Conservation (phyloP, 169 alveolate genomes). For the Cardiosporidium cionae region DNA sequence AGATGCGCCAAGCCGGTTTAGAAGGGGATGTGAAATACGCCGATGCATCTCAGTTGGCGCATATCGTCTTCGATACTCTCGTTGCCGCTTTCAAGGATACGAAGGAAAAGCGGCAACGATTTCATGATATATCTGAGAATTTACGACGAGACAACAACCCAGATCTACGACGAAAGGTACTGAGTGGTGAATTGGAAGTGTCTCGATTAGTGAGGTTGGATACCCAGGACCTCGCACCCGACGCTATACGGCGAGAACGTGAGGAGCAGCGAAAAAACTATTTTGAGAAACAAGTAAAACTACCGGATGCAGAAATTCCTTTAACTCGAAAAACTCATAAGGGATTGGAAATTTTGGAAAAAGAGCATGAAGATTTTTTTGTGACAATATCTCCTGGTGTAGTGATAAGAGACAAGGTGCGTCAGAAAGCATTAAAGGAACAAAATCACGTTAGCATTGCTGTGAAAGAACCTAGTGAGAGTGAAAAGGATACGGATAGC, state of each 20-base stretch:
- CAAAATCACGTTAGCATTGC: too few relatives aligned
- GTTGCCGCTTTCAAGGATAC: neutral
- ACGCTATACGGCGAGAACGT: slow-evolving; percentile 28
- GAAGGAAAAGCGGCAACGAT: slow-evolving; percentile 41
- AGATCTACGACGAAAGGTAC: slow-evolving; percentile 42
- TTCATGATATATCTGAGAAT: slow-evolving; percentile 44
- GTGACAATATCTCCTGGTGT: too few relatives aligned
- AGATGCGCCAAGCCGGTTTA: neutral
- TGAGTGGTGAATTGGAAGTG: slow-evolving; percentile 34
- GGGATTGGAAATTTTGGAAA: slow-evolving; percentile 12
- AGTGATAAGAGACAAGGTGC: too few relatives aligned
- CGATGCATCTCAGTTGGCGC: neutral
- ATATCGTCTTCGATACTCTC: neutral
- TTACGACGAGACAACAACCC: slow-evolving; percentile 47
- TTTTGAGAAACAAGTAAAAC: slow-evolving; percentile 42
- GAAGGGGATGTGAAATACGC: neutral
- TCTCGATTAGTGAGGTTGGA: slow-evolving; percentile 39
- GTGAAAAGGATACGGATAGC: too few relatives aligned
- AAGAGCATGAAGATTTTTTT: too few relatives aligned
- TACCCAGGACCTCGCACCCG: slow-evolving; percentile 50
- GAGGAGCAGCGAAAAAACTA: slow-evolving; percentile 42
- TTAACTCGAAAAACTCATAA: slow-evolving; percentile 12
- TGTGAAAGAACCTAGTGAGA: too few relatives aligned
- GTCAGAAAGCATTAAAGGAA: too few relatives aligned
- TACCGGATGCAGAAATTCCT: slow-evolving; percentile 12